Evolutionary conservation across 208 protist genomes (phyloP).

Genomic region (Endotrypanum monterogeii): DNA sequence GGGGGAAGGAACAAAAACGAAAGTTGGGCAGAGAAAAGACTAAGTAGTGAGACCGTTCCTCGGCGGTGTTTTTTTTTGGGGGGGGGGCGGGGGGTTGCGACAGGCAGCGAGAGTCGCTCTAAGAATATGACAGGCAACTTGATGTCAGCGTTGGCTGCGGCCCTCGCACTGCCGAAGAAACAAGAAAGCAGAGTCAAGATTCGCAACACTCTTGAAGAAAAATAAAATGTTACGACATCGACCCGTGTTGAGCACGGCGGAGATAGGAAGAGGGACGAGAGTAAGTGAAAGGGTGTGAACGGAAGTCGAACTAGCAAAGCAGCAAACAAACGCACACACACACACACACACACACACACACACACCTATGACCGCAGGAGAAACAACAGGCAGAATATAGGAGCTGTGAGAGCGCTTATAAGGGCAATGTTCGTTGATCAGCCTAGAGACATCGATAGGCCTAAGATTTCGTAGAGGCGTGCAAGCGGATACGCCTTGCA

Average conservation of each 20-base stretch:
- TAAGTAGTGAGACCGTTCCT: neutral
- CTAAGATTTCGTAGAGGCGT: too few species aligned
- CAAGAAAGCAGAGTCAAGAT: neutral
- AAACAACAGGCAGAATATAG: too few species aligned
- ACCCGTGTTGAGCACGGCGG: neutral
- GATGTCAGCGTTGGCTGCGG: neutral
- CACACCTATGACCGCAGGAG: too few species aligned
- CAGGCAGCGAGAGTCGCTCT: neutral
- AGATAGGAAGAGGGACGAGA: neutral
- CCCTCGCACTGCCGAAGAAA: constrained; percentile 18
- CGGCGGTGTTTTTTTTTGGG: too few species aligned
- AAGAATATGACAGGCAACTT: neutral
- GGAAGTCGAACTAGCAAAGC: neutral
- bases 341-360: too few species aligned
- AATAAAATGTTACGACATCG: neutral
- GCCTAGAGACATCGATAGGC: too few species aligned
- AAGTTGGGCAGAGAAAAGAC: constrained; percentile 2
- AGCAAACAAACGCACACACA: neutral
- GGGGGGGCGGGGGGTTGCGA: too few species aligned
- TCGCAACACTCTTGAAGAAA: neutral
- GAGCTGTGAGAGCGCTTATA: too few species aligned
- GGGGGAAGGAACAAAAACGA: neutral
- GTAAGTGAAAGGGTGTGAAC: constrained; percentile 9
- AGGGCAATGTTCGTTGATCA: too few species aligned
- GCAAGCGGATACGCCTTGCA: too few species aligned